Percentiles rank a stretch among this genome's conserved stretches.
phyloP scores from a whole-genome alignment of 1,139 yeast species.

The Magnusiomyces tetraspermus region DNA sequence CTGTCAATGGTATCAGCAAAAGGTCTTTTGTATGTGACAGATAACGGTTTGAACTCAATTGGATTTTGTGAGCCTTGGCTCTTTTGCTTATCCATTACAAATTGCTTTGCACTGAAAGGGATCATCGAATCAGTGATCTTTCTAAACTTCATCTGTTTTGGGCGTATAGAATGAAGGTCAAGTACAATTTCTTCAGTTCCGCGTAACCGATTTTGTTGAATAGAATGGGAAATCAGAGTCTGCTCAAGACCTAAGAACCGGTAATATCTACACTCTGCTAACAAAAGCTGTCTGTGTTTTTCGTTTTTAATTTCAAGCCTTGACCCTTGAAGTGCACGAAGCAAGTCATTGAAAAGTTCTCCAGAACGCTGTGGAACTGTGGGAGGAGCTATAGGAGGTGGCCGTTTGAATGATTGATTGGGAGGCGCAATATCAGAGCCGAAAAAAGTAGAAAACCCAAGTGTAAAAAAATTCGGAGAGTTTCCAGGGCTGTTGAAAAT shows the following conservation, averaged over 20 bases:
- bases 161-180: conserved; percentile 40
- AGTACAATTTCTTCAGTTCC: conserved; percentile 49
- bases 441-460: conserved; percentile 46
- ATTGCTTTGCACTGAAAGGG: conserved; percentile 6
- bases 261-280: conserved; percentile 68
- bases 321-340: conserved; percentile 51
- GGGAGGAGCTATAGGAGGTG: conserved; percentile 65
- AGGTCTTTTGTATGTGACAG: conserved; percentile 46
- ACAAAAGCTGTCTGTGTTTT: conserved; percentile 46
- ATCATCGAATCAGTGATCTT: conserved; percentile 5
- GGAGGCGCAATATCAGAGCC: conserved; percentile 38
- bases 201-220: conserved; percentile 45
- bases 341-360: conserved; percentile 47
- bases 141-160: conserved; percentile 34
- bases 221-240: conserved; percentile 44
- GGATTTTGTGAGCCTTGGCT: background rate
- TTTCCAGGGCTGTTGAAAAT: conserved; percentile 55
- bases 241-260: conserved; percentile 71
- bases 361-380: conserved; percentile 47
- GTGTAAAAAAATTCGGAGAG: conserved; percentile 64
- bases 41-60: background rate
- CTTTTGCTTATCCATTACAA: background rate
- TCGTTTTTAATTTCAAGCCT: conserved; percentile 40
- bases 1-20: conserved; percentile 44
- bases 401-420: conserved; percentile 36